These are phyloP conservation scores for Eimeria tenella DNA, from an alignment of 169 alveolate genomes.

Conservation along the genomic window DNA sequence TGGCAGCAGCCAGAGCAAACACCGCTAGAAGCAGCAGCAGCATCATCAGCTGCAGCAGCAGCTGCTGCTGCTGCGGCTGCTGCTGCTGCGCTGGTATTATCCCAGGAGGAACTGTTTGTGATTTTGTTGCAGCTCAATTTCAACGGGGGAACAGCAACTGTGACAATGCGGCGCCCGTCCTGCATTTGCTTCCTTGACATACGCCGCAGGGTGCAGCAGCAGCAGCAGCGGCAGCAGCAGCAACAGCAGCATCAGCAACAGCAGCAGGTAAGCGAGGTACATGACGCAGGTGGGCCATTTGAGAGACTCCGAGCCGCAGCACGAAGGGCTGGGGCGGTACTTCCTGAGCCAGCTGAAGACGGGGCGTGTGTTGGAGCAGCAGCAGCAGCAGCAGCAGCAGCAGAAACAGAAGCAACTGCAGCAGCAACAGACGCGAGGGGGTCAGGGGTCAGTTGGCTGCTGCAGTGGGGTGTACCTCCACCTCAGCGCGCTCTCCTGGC, in stretches of 20 bases:
- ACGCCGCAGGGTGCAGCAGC: background rate
- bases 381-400: conserved; percentile 18
- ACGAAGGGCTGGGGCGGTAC: conserved; percentile 34
- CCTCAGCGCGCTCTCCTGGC: background rate
- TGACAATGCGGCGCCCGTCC: conserved; percentile 1
- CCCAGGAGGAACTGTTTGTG: background rate
- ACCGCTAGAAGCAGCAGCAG: background rate
- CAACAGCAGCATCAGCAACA: conserved; percentile 22
- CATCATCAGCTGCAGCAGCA: background rate
- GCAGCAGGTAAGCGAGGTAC: background rate
- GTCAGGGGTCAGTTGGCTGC: conserved; percentile 18
- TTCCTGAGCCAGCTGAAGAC: background rate
- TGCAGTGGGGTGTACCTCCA: conserved; percentile 28
- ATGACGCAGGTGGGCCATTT: background rate
- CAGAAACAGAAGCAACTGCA: background rate
- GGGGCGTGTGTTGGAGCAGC: background rate
- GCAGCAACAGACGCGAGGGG: background rate
- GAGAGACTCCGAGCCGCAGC: conserved; percentile 12
- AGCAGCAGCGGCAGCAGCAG: conserved; percentile 40
- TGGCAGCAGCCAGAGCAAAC: background rate
- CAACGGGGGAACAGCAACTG: conserved; percentile 10
- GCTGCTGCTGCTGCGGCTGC: conserved; percentile 1
- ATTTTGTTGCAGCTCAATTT: conserved; percentile 7
- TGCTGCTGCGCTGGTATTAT: background rate
- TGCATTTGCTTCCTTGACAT: conserved; percentile 39